Conservation (phyloP, 2,329 filamentous ascomycete species). For the Penicillium italicum region DNA sequence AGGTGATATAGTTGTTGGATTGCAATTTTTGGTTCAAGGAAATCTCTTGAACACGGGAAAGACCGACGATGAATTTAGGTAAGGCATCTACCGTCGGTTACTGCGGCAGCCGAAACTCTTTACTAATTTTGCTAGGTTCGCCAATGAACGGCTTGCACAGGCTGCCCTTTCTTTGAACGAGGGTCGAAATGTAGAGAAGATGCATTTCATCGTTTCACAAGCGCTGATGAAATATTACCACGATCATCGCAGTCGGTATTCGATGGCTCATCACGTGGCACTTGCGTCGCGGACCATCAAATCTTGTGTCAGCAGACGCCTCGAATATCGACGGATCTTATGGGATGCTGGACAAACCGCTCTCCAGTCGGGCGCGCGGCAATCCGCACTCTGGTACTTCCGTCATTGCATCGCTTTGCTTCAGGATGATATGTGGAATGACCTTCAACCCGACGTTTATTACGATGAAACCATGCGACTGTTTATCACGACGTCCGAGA, state of each 20-base stretch:
- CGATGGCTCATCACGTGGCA: slow-evolving; percentile 76
- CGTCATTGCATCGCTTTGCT: slow-evolving; percentile 72
- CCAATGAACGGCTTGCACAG: slow-evolving; percentile 81
- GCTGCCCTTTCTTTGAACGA: slow-evolving; percentile 68
- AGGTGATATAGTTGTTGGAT: slow-evolving; percentile 63
- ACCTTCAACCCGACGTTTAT: slow-evolving; percentile 65
- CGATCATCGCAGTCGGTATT: slow-evolving; percentile 64
- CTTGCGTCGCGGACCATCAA: slow-evolving; percentile 73
- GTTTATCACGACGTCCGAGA: slow-evolving; percentile 75
- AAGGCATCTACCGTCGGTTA: slow-evolving; percentile 2
- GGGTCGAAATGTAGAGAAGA: slow-evolving; percentile 63
- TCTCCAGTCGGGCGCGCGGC: slow-evolving; percentile 75
- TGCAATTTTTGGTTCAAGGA: slow-evolving; percentile 76
- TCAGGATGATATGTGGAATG: slow-evolving; percentile 74
- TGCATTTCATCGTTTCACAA: slow-evolving; percentile 88
- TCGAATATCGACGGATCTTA: slow-evolving; percentile 69
- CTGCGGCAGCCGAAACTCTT: slow-evolving; percentile 1
- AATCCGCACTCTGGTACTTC: slow-evolving; percentile 80
- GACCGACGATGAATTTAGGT: slow-evolving; percentile 74
- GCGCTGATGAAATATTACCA: slow-evolving; percentile 70
- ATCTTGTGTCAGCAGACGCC: slow-evolving; percentile 56
- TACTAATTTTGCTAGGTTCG: slow-evolving; percentile 55
- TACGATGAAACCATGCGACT: slow-evolving; percentile 84
- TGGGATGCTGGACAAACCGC: slow-evolving; percentile 75
- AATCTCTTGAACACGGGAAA: slow-evolving; percentile 80